Conservation (phyloP, 2,329 filamentous ascomycete species). For the Talaromyces funiculosus region DNA sequence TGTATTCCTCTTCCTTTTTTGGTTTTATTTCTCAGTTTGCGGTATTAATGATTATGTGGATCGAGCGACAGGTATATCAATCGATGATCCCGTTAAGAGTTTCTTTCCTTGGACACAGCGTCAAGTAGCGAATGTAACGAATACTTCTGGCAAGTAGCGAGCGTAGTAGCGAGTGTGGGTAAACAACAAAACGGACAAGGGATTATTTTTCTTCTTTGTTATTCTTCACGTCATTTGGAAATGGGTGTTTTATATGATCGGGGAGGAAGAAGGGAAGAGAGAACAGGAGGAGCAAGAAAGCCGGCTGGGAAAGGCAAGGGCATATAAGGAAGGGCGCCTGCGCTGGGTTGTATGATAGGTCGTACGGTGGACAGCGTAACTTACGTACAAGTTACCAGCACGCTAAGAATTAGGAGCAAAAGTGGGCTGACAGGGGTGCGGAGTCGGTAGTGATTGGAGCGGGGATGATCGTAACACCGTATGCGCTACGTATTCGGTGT, state of each 20-base stretch:
- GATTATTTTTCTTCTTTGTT: conserved; percentile 9
- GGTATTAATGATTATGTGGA: conserved; percentile 9
- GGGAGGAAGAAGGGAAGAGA: background rate
- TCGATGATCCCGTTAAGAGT: conserved; percentile 1
- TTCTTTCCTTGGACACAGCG: conserved; percentile 9
- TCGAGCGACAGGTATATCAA: conserved; percentile 8
- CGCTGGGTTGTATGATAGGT: background rate
- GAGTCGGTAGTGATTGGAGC: background rate
- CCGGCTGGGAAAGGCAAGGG: conserved; percentile 4
- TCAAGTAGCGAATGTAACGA: conserved; percentile 14
- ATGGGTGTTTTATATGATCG: conserved; percentile 4
- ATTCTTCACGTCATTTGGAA: conserved; percentile 15
- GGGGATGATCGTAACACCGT: background rate
- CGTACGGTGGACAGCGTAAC: background rate
- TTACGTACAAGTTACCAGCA: background rate
- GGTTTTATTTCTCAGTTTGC: conserved; percentile 2
- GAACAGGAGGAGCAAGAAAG: conserved; percentile 12
- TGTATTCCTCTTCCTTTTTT: background rate
- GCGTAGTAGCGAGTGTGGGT: conserved; percentile 17
- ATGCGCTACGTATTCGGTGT: background rate
- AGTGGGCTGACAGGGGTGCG: background rate
- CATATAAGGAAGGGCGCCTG: conserved; percentile 6
- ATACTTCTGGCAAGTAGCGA: conserved; percentile 15
- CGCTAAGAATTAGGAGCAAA: background rate
- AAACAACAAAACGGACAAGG: conserved; percentile 11